Conservation (phyloP, 495 filamentous ascomycete genomes). For the Penicillium tannophilum region DNA sequence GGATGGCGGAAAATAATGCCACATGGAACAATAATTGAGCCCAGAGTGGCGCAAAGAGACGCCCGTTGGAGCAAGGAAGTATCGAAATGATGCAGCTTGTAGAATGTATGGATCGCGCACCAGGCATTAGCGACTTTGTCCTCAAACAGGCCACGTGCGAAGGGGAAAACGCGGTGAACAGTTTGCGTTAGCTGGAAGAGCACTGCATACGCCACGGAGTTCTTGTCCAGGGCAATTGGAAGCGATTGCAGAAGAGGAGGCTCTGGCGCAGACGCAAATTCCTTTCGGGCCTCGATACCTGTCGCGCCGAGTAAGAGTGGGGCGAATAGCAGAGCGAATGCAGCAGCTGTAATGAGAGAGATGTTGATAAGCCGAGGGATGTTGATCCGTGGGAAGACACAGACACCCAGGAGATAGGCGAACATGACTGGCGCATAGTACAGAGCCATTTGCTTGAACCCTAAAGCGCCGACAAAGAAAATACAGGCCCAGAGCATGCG, state of each 20-base stretch:
- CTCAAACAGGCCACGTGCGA: conserved; percentile 91
- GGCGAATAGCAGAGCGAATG: conserved; percentile 73
- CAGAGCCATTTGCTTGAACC: conserved; percentile 98
- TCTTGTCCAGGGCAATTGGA: conserved; percentile 59
- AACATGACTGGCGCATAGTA: conserved; percentile 95
- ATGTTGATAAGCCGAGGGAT: conserved; percentile 72
- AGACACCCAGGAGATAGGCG: conserved; percentile 85
- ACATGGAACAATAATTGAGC: conserved; percentile 76
- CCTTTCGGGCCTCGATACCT: conserved; percentile 30
- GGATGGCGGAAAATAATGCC: conserved; percentile 78
- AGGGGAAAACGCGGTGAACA: conserved; percentile 89
- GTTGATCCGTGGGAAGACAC: conserved; percentile 72
- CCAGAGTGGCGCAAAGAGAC: conserved; percentile 73
- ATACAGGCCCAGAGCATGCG: conserved; percentile 84
- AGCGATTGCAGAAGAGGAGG: conserved; percentile 62
- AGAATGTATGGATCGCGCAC: conserved; percentile 85
- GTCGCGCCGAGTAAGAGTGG: conserved; percentile 67
- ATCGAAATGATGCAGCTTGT: conserved; percentile 79
- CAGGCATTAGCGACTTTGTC: conserved; percentile 99
- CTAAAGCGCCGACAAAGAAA: conserved; percentile 91
- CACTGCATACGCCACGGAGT: conserved; percentile 67
- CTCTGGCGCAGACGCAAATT: conserved; percentile 44
- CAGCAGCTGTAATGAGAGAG: conserved; percentile 66
- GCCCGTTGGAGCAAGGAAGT: conserved; percentile 69
- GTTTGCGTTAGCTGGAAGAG: conserved; percentile 78